Evolutionary conservation across 2,329 filamentous ascomycete genomes (phyloP).

Genomic region (Diaporthe batatas): DNA sequence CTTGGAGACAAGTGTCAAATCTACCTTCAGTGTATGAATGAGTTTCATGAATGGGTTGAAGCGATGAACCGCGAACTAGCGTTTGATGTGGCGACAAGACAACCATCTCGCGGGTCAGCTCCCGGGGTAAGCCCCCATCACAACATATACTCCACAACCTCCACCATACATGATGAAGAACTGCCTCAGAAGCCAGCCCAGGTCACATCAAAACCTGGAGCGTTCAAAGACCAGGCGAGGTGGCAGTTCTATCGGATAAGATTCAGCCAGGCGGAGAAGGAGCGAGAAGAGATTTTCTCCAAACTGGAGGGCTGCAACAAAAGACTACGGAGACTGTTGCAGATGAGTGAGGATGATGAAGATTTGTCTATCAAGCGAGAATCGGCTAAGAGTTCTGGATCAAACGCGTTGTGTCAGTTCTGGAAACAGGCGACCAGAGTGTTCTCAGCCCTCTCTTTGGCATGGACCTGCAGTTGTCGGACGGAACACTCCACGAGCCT

Average conservation of each 20-base stretch:
- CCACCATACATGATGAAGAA: background rate
- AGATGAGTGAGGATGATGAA: background rate
- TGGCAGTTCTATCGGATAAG: background rate
- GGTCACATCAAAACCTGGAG: no score
- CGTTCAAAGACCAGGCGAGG: background rate
- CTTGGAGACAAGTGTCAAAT: background rate
- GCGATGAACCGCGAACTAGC: background rate
- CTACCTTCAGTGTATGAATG: background rate
- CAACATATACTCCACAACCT: background rate
- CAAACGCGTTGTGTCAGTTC: background rate
- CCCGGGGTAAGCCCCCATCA: background rate
- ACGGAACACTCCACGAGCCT: background rate
- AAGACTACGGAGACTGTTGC: background rate
- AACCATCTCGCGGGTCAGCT: background rate
- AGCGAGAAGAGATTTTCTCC: background rate
- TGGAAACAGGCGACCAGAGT: background rate
- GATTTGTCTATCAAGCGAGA: background rate
- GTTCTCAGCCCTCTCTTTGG: background rate
- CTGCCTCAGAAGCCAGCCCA: background rate
- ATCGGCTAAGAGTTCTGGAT: background rate
- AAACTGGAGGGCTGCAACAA: background rate
- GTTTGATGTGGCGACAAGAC: background rate
- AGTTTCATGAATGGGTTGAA: background rate
- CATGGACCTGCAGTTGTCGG: background rate
- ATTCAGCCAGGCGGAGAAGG: conserved; percentile 2